Base-by-base conservation (phyloP, 345 rosid species). In the Salix exigua region DNA sequence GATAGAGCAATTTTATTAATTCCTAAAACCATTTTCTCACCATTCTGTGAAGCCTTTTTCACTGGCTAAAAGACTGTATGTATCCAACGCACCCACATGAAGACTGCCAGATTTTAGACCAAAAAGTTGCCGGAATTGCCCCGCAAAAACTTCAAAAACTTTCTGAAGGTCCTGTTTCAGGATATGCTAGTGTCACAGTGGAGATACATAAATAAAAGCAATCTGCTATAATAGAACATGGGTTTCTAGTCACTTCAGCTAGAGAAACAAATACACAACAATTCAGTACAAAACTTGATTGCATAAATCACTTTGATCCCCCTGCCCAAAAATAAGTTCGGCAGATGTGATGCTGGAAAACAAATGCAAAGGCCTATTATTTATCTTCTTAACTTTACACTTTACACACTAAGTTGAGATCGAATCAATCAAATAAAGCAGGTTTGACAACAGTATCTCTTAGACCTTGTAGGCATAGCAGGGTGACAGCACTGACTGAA, bases 41-140 rank as follows among this genome's bases (percentile, higher is more conserved):
- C 98, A 93, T 80, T 93, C 91, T 25, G 99, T 86, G 85, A 96
- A 93, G 79, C 98, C 98, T 86, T 81, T 89, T 75, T 91, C 92
- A 79, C 98, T 89, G 61, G 87, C 85, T 81, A 91, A 86, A 70
- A 92, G 86, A 65, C 86, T 86, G 84, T 73, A 92, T 35, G 78
- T 72, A 73, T 94, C 96, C 66, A 88, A 77, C 73, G 78, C 80
- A 87, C 94, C 93, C 66, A 77, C 75, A 74, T 86, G 89, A 26
- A 67, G 42, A 63, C 83, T 84, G 65, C 85, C 86, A 64, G 99
- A 91, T 79, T 85, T 91, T 51, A 93, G 88, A 71, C 99, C 97
- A 77, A 92, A 86, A 48, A 96, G 94, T 80, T 93, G 97, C 71
- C 98, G 88, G 33, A 93, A 84, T 83, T 96, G 99, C 76, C 98